A percentile compares a stretch with the other conserved stretches of the same genome.
Evolutionary conservation across 805 yeast genomes (phyloP).

Genomic region (Metschnikowia lachancei): DNA sequence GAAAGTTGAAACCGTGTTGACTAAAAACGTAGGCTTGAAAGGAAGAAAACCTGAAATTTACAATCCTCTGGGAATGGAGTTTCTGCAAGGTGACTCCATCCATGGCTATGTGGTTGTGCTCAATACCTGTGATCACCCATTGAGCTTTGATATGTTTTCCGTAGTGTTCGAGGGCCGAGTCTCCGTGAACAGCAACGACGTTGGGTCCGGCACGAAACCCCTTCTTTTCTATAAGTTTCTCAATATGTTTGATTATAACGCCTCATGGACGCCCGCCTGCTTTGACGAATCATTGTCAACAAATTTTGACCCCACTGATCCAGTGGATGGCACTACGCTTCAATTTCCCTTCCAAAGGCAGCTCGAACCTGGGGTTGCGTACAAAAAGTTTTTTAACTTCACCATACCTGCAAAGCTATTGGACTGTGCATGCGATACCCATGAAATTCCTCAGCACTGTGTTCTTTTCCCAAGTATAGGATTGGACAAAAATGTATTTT

Average conservation of each 20-base stretch:
- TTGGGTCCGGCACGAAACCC: slow-evolving; percentile 21
- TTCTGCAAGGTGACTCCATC: slow-evolving; percentile 28
- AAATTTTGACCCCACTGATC: slow-evolving; percentile 23
- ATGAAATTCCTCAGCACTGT: slow-evolving; percentile 26
- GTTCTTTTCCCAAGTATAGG: slow-evolving; percentile 27
- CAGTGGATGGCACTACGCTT: slow-evolving; percentile 30
- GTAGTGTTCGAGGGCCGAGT: slow-evolving; percentile 30
- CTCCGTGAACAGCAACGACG: slow-evolving; percentile 22
- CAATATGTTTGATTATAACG: slow-evolving; percentile 31
- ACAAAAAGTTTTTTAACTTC: slow-evolving; percentile 40
- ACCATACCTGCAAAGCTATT: slow-evolving; percentile 34
- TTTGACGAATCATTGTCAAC: slow-evolving; percentile 13
- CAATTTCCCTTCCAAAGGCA: slow-evolving; percentile 26
- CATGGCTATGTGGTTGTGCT: slow-evolving; percentile 25
- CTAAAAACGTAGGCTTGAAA: slow-evolving; percentile 17
- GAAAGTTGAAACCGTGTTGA: slow-evolving; percentile 21
- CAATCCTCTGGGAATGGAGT: slow-evolving; percentile 26
- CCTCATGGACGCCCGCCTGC: slow-evolving; percentile 31
- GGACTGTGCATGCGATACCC: slow-evolving; percentile 30
- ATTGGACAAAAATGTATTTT: slow-evolving; percentile 25
- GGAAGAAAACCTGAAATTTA: slow-evolving; percentile 20
- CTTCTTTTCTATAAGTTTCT: slow-evolving; percentile 28
- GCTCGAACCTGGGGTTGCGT: slow-evolving; percentile 25
- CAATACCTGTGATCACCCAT: slow-evolving; percentile 19
- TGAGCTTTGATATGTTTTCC: slow-evolving; percentile 29